phyloP scores from a whole-genome alignment of 805 yeast species.

The Komagataella kurtzmanii region DNA sequence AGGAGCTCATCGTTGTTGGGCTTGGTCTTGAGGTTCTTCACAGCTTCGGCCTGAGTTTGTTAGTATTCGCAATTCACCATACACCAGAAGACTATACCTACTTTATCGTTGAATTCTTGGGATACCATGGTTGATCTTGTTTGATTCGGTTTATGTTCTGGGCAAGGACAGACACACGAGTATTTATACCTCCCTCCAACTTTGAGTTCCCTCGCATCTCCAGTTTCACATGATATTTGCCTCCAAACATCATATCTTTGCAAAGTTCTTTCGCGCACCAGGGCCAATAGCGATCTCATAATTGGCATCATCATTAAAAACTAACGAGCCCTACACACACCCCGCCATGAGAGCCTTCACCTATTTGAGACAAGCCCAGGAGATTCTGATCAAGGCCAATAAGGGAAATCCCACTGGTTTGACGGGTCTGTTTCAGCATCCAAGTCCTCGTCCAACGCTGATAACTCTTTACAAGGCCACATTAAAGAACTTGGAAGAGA shows the following conservation, averaged over 20 bases:
- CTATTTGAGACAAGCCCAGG: conserved; percentile 25
- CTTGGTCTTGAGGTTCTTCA: conserved; percentile 56
- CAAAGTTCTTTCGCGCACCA: not conserved
- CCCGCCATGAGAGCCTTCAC: conserved; percentile 19
- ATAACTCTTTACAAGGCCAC: conserved; percentile 61
- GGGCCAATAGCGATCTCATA: not conserved
- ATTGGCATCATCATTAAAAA: not conserved
- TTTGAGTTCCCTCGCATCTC: not conserved
- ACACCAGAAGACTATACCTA: conserved; percentile 7
- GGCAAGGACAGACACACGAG: not conserved
- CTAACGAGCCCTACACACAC: not conserved
- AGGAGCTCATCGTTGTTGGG: conserved; percentile 84
- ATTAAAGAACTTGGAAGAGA: conserved; percentile 36
- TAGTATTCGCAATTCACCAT: not conserved
- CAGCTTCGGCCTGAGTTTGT: conserved; percentile 58
- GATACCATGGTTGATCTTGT: conserved; percentile 17
- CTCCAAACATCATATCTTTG: not conserved
- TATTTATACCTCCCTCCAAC: not conserved
- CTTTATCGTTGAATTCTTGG: conserved; percentile 21
- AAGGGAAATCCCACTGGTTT: conserved; percentile 70
- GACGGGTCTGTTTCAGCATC: conserved; percentile 68
- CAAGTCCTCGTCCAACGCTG: conserved; percentile 73
- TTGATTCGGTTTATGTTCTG: not conserved
- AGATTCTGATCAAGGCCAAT: conserved; percentile 38
- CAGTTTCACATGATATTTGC: not conserved